These are phyloP conservation scores for Kernera saxatilis DNA, from an alignment of 345 rosid genomes.

Conservation along the genomic window DNA sequence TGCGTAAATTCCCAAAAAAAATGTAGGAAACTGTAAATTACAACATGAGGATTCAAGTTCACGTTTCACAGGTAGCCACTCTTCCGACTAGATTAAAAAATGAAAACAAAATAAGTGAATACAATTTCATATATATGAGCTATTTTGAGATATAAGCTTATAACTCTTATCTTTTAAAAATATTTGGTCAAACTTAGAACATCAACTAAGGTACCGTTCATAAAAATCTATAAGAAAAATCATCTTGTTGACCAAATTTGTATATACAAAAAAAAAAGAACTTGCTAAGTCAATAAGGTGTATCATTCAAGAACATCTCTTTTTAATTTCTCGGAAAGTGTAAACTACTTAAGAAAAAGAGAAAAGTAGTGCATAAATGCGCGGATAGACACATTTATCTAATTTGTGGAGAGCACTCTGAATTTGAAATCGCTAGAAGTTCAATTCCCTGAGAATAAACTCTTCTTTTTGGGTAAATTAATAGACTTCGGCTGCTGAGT, in stretches of 20 bases:
- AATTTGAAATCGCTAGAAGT: neutral
- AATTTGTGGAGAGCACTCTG: neutral
- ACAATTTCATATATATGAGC: neutral
- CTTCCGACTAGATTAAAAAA: neutral
- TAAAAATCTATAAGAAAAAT: neutral
- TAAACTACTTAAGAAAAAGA: neutral
- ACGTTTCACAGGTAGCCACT: neutral
- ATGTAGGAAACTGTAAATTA: neutral
- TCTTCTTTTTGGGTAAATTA: too few species aligned
- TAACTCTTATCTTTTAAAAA: neutral
- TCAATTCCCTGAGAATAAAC: too few species aligned
- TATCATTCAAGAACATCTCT: neutral
- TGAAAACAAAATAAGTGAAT: neutral
- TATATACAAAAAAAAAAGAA: neutral
- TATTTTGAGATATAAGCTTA: neutral
- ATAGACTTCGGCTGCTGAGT: too few species aligned
- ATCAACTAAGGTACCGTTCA: neutral
- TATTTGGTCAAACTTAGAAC: neutral
- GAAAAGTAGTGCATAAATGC: conserved; percentile 7
- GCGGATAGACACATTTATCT: conserved; percentile 33
- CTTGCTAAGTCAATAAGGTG: neutral
- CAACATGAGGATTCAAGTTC: conserved; percentile 20
- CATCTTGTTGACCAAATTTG: neutral
- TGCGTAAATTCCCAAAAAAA: neutral
- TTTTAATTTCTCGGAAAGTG: neutral